phyloP scores from a whole-genome alignment of 257 asterid genomes.

The Sherardia arvensis region DNA sequence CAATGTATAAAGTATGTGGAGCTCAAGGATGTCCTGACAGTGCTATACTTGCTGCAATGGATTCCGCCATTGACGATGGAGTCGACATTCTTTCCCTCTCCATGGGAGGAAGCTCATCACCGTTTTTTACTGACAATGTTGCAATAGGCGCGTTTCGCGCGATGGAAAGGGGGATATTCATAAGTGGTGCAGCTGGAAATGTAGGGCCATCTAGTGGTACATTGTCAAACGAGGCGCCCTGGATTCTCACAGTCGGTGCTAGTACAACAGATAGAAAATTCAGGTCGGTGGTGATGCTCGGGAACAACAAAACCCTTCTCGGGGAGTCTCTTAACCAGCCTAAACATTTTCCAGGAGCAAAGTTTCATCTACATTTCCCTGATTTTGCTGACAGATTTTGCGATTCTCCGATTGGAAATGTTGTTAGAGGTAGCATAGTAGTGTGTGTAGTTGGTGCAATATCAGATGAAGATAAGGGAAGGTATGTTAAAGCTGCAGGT shows the following conservation, averaged over 20 bases:
- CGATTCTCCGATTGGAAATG: not conserved
- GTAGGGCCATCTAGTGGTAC: not conserved
- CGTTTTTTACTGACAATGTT: constrained; percentile 3
- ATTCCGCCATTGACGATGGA: constrained; percentile 26
- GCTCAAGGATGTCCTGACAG: constrained; percentile 6
- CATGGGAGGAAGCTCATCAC: not conserved
- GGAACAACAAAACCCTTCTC: constrained; percentile 3
- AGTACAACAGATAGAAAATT: constrained; percentile 11
- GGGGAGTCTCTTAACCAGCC: constrained; percentile 16
- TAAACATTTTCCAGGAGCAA: not conserved
- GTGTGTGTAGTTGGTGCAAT: not conserved
- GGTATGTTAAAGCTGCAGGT: constrained; percentile 4
- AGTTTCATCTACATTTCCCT: constrained; percentile 7
- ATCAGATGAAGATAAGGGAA: not conserved
- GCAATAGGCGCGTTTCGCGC: constrained; percentile 17
- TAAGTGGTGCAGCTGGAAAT: constrained; percentile 18
- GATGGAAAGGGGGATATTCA: constrained; percentile 12
- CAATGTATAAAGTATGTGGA: constrained; percentile 29
- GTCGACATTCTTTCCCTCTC: constrained; percentile 7
- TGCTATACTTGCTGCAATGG: constrained; percentile 32
- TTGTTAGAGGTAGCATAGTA: constrained; percentile 6
- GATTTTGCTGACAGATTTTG: not conserved
- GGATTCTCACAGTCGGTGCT: constrained; percentile 21
- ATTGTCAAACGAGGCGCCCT: constrained; percentile 12
- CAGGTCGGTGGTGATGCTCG: constrained; percentile 2